These are phyloP conservation scores for Eucalyptus grandis DNA, from an alignment of 345 rosid genomes.

Conservation along the genomic window DNA sequence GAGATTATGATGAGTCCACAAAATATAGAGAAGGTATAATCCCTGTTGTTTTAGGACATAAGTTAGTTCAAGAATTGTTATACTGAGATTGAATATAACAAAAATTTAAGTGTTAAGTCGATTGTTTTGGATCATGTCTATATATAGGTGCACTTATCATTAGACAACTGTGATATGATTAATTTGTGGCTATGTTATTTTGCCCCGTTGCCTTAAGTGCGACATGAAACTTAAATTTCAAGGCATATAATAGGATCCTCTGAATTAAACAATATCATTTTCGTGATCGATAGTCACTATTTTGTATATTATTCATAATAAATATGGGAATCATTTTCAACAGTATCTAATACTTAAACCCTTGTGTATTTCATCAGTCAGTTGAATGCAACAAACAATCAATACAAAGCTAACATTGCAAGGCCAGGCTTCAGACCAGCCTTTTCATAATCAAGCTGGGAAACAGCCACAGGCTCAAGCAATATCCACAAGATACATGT, in stretches of 20 bases:
- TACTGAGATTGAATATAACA: neutral
- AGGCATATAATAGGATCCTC: neutral
- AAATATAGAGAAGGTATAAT: no score
- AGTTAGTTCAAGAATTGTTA: no score
- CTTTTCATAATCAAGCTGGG: neutral
- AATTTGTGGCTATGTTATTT: neutral
- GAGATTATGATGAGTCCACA: neutral
- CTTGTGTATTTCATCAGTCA: neutral
- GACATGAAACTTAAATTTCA: neutral
- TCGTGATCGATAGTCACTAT: neutral
- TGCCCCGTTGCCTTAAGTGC: neutral
- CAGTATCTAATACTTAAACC: neutral
- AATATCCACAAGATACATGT: neutral
- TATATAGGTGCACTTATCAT: neutral
- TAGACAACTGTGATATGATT: neutral
- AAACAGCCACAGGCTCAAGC: neutral
- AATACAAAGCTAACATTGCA: neutral
- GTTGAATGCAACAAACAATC: neutral
- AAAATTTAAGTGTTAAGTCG: no score
- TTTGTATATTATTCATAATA: neutral
- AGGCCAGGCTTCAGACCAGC: neutral
- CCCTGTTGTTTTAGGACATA: no score
- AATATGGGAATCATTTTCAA: neutral
- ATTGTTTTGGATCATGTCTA: no score
- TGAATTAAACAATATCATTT: neutral